These are phyloP conservation scores for Streptanthus diversifolius DNA, from an alignment of 345 rosid species.

Conservation along the genomic window DNA sequence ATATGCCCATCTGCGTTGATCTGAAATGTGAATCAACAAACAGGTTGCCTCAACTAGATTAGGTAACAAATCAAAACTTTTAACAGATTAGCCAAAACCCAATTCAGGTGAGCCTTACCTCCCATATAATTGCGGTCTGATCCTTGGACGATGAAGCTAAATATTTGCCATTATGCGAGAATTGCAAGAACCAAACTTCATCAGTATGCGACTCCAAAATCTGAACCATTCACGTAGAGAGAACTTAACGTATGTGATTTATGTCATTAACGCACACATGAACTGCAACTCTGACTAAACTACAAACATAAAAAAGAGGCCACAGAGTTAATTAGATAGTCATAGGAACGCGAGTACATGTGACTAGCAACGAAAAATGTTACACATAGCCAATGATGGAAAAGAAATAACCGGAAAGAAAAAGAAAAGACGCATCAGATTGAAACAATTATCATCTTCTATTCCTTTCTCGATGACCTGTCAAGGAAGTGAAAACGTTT, in stretches of 20 bases:
- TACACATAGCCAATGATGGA: constrained; percentile 14
- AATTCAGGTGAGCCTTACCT: constrained; percentile 39
- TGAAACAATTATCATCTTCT: constrained; percentile 18
- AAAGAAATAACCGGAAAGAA: constrained; percentile 1
- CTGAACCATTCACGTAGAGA: constrained; percentile 47
- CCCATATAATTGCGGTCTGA: constrained; percentile 60
- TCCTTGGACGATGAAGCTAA: constrained; percentile 71
- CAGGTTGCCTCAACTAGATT: not conserved
- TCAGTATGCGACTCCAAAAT: constrained; percentile 57
- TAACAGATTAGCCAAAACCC: not conserved
- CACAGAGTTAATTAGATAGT: constrained; percentile 11
- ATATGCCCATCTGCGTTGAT: constrained; percentile 42
- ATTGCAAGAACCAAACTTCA: constrained; percentile 79
- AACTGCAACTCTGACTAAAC: constrained; percentile 28
- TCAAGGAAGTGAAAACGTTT: not conserved
- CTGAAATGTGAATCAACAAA: constrained; percentile 36
- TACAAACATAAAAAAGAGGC: constrained; percentile 25
- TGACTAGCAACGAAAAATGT: not conserved
- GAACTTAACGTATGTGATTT: constrained; percentile 27
- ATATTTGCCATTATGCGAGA: constrained; percentile 66
- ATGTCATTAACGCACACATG: constrained; percentile 30
- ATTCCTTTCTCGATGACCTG: not conserved
- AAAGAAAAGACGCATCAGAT: constrained; percentile 2
- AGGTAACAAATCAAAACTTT: constrained; percentile 1
- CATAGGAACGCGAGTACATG: not conserved